A percentile compares a stretch with the other conserved stretches of the same genome.
These are phyloP conservation scores for Hemileia vastatrix DNA, from an alignment of 1,284 basidiomycete species.

Conservation along the genomic window DNA sequence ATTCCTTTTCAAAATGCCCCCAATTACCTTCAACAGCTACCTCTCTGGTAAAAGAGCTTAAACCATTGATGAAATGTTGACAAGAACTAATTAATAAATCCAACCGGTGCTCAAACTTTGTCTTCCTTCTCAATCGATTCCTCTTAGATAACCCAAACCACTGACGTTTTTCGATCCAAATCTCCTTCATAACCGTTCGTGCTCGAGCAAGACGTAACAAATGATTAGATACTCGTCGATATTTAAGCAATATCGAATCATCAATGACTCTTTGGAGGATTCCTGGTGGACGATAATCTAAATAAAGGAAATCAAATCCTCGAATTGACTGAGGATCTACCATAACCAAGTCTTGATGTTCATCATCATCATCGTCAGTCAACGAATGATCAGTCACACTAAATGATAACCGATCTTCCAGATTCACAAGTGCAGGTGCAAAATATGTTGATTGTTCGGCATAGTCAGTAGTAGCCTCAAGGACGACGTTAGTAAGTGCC, in stretches of 20 bases:
- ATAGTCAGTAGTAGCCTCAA: conserved; percentile 17
- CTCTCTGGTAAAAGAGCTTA: conserved; percentile 18
- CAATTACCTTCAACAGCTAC: conserved; percentile 12
- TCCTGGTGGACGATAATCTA: conserved; percentile 20
- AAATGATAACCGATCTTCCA: conserved; percentile 21
- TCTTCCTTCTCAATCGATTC: no score
- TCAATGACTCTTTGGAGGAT: no score
- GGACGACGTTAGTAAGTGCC: conserved; percentile 16
- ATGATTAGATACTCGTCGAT: conserved; percentile 19
- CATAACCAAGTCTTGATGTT: no score
- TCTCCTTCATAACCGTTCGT: no score
- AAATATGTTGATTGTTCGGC: not conserved
- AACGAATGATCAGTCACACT: no score
- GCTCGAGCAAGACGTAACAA: no score
- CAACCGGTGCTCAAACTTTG: not conserved
- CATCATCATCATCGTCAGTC: not conserved
- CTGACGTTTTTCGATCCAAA: no score
- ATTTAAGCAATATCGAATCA: no score
- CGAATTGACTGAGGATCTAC: conserved; percentile 11
- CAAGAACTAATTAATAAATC: not conserved
- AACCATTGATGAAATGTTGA: conserved; percentile 11
- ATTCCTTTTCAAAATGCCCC: conserved; percentile 2
- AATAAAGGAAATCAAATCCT: conserved; percentile 15
- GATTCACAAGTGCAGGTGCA: not conserved
- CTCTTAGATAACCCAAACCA: no score